Base-by-base conservation (phyloP, 768 basidiomycete species). In the Guyanaporus albipodus region DNA sequence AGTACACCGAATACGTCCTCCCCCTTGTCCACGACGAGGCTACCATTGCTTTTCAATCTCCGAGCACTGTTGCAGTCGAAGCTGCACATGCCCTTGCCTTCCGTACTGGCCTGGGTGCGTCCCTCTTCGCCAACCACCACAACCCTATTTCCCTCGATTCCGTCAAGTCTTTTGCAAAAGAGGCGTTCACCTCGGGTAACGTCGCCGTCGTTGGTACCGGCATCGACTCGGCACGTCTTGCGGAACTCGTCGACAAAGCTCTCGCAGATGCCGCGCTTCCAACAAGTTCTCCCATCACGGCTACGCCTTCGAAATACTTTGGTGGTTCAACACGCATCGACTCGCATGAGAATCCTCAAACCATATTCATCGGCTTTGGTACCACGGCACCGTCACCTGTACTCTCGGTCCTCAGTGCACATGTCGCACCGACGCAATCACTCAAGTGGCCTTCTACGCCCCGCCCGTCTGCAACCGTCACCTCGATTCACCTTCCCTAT, bases 51-150 rank as follows among this genome's bases (percentile, higher is more conserved):
- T 63, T 70, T 36, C 66, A 73, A 38, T 73, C 86, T 49, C 82
- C 91, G 8, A 73, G 77, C 19, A 76, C 78, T 2, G 74, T 76
- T 57, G 93, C 93, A 33, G 53, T 98, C 46, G 95, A 99, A 61
- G 72, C 85, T 29, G 93, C 92, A 4, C 95, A 98, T 66, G 68
- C 78, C 35, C 74, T 94, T 48, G 94, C 95, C 35, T 99, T 98
- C 87, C 91, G 94, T 61, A 76, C 74, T 34, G 95, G 95, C 14
- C 91, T 98, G 58, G 95, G 95, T 57, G 78, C 87, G 56, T 86
- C 94, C 19, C 79, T 97, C 50, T 91, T 90, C 69, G 86, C 92
- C 17, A 73, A 84, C n/a, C 73, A 80, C 14, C 82, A 88, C 61
- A 70, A 70, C 49, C 69, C 76, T 55, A 67, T 89, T 57, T 77